Percentiles rank a stretch among this genome's conserved stretches.
Evolutionary conservation across 352 stramenopile genomes (phyloP).

Genomic region (Globisporangium iwayamae): DNA sequence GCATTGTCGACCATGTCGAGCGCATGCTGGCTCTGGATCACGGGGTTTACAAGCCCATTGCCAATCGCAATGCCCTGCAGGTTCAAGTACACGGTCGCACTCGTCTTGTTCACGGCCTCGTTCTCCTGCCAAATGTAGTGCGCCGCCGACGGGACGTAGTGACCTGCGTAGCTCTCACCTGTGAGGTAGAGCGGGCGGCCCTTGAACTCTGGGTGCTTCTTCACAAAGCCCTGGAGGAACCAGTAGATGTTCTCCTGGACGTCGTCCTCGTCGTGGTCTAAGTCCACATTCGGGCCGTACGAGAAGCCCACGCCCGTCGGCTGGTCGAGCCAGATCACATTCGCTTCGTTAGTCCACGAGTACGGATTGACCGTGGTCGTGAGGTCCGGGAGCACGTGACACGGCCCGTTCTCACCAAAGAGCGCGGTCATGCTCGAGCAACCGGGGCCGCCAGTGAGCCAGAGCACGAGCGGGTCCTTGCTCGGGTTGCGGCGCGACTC

Average conservation of each 20-base stretch:
- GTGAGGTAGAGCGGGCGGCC: slow-evolving; percentile 29
- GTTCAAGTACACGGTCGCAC: slow-evolving; percentile 18
- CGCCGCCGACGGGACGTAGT: slow-evolving; percentile 34
- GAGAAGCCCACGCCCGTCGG: slow-evolving; percentile 33
- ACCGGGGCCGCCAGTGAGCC: slow-evolving; percentile 33
- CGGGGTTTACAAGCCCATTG: slow-evolving; percentile 33
- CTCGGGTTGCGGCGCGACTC: slow-evolving; percentile 22
- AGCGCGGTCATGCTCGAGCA: slow-evolving; percentile 36
- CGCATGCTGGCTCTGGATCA: slow-evolving; percentile 33
- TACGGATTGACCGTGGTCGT: slow-evolving; percentile 25
- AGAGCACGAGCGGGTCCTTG: slow-evolving; percentile 31
- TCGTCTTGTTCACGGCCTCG: slow-evolving; percentile 8
- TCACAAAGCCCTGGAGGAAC: slow-evolving; percentile 34
- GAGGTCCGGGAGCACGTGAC: slow-evolving; percentile 21
- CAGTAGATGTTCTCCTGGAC: slow-evolving; percentile 37
- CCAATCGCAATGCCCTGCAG: slow-evolving; percentile 38
- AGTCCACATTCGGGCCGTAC: slow-evolving; percentile 21
- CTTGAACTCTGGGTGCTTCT: slow-evolving; percentile 32
- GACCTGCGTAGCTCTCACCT: slow-evolving; percentile 36
- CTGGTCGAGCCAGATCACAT: slow-evolving; percentile 43
- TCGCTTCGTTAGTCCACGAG: slow-evolving; percentile 38
- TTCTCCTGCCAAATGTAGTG: slow-evolving; percentile 31
- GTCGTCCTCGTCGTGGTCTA: slow-evolving; percentile 32
- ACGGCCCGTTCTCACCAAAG: slow-evolving; percentile 34
- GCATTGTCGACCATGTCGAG: slow-evolving; percentile 65